These are phyloP conservation scores for Populus hybrid DNA, from an alignment of 441 rosid species.

Conservation along the genomic window DNA sequence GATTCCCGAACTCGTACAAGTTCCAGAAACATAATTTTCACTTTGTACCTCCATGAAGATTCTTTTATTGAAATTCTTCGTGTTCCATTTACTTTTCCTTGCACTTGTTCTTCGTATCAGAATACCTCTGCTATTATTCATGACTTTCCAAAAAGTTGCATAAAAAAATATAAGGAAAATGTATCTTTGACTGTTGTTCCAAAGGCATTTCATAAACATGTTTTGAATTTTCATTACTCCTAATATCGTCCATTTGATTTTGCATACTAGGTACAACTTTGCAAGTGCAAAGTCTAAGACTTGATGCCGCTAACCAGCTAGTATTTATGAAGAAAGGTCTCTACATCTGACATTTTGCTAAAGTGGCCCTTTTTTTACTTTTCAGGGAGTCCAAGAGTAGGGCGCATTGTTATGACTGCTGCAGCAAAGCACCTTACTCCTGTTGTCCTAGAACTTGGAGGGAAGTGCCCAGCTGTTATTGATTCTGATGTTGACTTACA, in stretches of 20 bases:
- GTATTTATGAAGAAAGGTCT: not conserved
- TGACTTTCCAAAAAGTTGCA: not conserved
- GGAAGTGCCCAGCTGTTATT: conserved; percentile 56
- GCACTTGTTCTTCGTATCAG: not conserved
- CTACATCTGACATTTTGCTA: not conserved
- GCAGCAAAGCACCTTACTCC: conserved; percentile 74
- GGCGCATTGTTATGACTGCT: conserved; percentile 59
- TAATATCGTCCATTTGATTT: not conserved
- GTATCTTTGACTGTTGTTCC: not conserved
- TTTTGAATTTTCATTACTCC: not conserved
- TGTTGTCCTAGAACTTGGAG: conserved; percentile 60
- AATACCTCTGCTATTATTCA: not conserved
- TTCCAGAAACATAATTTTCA: not conserved
- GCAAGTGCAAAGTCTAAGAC: not conserved
- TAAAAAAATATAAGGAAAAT: not conserved
- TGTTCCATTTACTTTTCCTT: not conserved
- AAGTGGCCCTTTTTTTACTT: not conserved
- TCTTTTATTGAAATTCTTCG: too few relatives aligned
- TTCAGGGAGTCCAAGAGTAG: conserved; percentile 39
- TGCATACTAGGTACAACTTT: not conserved
- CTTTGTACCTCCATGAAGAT: not conserved
- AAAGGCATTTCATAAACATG: not conserved
- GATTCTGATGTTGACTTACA: conserved; percentile 47
- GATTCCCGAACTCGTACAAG: too few relatives aligned
- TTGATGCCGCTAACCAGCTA: not conserved